Percentiles rank a stretch among this genome's conserved stretches.
Conservation (phyloP, 2,329 filamentous ascomycete genomes). For the Scytalidium lignicola region DNA sequence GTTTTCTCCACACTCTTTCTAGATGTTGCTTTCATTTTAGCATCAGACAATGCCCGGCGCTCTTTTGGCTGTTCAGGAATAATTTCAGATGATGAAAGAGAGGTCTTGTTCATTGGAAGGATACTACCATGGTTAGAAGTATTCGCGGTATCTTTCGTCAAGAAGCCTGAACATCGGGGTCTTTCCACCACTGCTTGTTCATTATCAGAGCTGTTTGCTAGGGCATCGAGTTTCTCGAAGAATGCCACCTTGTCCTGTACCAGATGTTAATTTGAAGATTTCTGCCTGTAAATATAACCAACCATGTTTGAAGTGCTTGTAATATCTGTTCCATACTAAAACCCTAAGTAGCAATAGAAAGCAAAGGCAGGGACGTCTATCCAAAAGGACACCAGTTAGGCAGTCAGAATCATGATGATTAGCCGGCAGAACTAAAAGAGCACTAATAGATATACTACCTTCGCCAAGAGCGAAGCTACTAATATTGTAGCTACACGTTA, state of each 20-base stretch:
- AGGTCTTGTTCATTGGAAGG: too few relatives aligned
- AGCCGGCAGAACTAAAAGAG: not conserved
- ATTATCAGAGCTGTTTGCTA: slow-evolving; percentile 21
- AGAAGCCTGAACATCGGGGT: not conserved
- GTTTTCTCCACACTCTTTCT: not conserved
- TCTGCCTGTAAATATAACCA: not conserved
- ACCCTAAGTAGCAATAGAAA: not conserved
- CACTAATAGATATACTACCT: too few relatives aligned
- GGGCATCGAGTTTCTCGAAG: slow-evolving; percentile 19
- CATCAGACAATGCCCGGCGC: not conserved
- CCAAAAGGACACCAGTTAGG: not conserved
- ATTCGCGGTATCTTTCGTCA: too few relatives aligned
- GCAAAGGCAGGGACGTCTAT: too few relatives aligned
- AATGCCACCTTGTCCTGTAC: slow-evolving; percentile 4
- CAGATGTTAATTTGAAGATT: not conserved
- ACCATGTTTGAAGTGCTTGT: not conserved
- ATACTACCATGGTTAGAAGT: too few relatives aligned
- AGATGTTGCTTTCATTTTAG: not conserved
- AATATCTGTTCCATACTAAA: not conserved
- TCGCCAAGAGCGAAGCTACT: too few relatives aligned
- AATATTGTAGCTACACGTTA: too few relatives aligned
- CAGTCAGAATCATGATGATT: not conserved
- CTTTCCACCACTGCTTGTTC: slow-evolving; percentile 10
- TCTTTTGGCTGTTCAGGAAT: too few relatives aligned
- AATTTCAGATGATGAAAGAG: too few relatives aligned